phyloP scores from a whole-genome alignment of 768 basidiomycete species.

The Pisolithus microcarpus region DNA sequence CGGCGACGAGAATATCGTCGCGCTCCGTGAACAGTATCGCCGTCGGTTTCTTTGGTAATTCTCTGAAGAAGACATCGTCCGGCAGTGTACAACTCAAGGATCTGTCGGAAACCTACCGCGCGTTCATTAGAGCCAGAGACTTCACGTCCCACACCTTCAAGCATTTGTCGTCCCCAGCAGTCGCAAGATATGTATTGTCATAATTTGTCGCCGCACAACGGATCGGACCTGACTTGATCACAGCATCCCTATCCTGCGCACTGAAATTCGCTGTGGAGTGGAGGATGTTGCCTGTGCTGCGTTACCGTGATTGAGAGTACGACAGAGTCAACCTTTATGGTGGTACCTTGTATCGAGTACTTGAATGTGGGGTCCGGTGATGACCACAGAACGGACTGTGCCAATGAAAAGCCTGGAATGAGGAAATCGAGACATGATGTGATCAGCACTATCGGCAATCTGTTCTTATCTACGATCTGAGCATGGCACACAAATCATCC shows the following conservation, averaged over 20 bases:
- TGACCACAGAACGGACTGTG: constrained; percentile 30
- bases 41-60: constrained; percentile 80
- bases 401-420: constrained; percentile 41
- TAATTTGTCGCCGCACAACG: constrained; percentile 50
- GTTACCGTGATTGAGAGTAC: constrained; percentile 4
- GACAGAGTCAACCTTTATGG: not conserved
- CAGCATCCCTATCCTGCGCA: constrained; percentile 22
- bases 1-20: constrained; percentile 70
- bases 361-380: constrained; percentile 60
- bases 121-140: constrained; percentile 46
- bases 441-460: not conserved
- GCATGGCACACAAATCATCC: no score
- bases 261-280: constrained; percentile 35
- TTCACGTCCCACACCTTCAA: constrained; percentile 70
- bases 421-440: constrained; percentile 39
- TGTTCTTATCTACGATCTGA: no score
- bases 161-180: constrained; percentile 72
- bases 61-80: constrained; percentile 35
- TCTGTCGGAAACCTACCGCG: constrained; percentile 42
- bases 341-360: constrained; percentile 49
- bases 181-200: constrained; percentile 44
- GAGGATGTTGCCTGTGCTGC: constrained; percentile 48
- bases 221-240: constrained; percentile 49
- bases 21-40: constrained; percentile 55
- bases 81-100: not conserved